Percentiles rank a stretch among this genome's conserved stretches.
Evolutionary conservation across 192 early-diverging fungal species (phyloP).

Genomic region (Gryganskiella cystojenkinii): DNA sequence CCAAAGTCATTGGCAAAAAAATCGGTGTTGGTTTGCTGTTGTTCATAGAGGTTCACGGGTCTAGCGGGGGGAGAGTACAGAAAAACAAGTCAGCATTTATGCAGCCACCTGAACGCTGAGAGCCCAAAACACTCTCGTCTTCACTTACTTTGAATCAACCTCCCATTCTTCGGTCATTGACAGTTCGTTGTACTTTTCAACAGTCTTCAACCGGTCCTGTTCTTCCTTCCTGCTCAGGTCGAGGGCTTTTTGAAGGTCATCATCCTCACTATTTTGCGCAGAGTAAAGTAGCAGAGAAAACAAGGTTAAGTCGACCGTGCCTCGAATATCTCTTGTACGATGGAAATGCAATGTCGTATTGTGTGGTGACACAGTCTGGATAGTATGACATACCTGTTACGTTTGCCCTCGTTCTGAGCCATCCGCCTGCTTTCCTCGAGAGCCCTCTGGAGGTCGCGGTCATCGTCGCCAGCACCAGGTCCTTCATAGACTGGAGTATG

Average conservation of each 20-base stretch:
- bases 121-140: not conserved
- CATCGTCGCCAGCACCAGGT: slow-evolving; percentile 73
- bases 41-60: slow-evolving; percentile 39
- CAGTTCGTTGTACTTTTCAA: slow-evolving; percentile 51
- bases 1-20: slow-evolving; percentile 53
- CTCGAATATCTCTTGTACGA: slow-evolving; percentile 7
- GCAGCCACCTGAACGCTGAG: not conserved
- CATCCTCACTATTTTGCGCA: slow-evolving; percentile 27
- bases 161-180: slow-evolving; percentile 52
- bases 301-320: no score
- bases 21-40: slow-evolving; percentile 36
- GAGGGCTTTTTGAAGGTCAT: slow-evolving; percentile 57
- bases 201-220: slow-evolving; percentile 41
- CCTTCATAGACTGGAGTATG: slow-evolving; percentile 52
- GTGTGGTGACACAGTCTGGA: not conserved
- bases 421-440: slow-evolving; percentile 84
- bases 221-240: slow-evolving; percentile 59
- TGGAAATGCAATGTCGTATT: slow-evolving; percentile 5
- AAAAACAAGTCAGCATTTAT: not conserved
- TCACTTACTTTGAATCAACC: slow-evolving; percentile 32
- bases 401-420: slow-evolving; percentile 49
- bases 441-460: slow-evolving; percentile 81
- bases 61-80: not conserved
- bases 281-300: not conserved
- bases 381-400: slow-evolving; percentile 12